Conservation (phyloP, 345 rosid genomes). For the Luvunga scandens region DNA sequence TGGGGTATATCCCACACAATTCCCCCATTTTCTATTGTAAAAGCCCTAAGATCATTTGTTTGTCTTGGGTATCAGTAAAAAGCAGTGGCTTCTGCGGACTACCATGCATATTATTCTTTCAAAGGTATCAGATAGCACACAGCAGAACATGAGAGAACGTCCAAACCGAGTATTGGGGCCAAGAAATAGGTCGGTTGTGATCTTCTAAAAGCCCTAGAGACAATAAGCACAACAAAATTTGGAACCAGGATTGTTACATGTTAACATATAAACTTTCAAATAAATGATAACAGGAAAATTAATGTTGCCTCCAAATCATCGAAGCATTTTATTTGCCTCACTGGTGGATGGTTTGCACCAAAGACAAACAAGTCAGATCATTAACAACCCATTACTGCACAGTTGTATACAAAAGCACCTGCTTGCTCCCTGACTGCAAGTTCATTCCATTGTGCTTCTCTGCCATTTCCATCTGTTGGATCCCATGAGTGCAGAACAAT, state of each 20-base stretch:
- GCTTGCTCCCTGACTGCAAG: conserved; percentile 36
- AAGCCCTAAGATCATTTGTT: neutral
- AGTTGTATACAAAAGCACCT: conserved; percentile 44
- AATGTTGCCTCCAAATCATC: neutral
- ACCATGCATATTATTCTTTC: neutral
- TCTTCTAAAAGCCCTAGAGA: neutral
- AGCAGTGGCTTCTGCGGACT: neutral
- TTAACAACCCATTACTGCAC: conserved; percentile 50
- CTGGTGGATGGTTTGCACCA: conserved; percentile 5
- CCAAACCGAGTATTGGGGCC: neutral
- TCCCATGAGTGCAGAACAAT: conserved; percentile 42
- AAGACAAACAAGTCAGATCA: neutral
- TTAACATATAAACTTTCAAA: neutral
- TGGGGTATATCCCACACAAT: too few species aligned
- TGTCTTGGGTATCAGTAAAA: neutral
- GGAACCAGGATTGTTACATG: neutral
- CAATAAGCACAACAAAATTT: neutral
- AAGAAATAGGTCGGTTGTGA: neutral
- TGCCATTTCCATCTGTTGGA: conserved; percentile 22
- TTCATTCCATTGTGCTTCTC: conserved; percentile 34
- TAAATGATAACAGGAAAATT: neutral
- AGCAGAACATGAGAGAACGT: neutral
- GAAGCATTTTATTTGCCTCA: neutral
- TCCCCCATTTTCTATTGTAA: neutral
- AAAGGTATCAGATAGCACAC: neutral